Conservation (phyloP, 345 rosid species). For the Citrus mangshanensis region DNA sequence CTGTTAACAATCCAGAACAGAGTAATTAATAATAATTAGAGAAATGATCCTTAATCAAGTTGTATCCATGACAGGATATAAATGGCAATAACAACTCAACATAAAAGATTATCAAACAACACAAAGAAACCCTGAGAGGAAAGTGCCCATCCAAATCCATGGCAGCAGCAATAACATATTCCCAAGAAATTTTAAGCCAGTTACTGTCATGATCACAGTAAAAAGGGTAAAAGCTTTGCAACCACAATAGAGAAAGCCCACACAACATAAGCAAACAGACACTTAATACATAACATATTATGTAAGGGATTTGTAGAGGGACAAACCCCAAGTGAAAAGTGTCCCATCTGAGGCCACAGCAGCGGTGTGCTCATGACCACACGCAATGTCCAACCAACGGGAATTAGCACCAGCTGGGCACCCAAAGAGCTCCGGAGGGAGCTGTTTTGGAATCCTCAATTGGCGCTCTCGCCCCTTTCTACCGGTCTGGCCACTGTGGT, state of each 20-base stretch:
- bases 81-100: background rate
- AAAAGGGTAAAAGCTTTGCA: background rate
- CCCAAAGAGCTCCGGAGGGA: slow-evolving; percentile 87
- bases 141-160: background rate
- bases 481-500: slow-evolving; percentile 91
- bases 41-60: background rate
- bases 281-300: background rate
- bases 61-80: background rate
- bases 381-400: slow-evolving; percentile 86
- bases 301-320: slow-evolving; percentile 9
- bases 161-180: background rate
- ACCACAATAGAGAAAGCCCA: background rate
- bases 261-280: background rate
- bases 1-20: background rate
- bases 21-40: background rate
- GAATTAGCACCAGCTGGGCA: slow-evolving; percentile 78
- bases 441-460: slow-evolving; percentile 87
- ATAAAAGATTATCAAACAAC: background rate
- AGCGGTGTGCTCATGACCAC: slow-evolving; percentile 94
- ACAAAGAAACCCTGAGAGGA: background rate
- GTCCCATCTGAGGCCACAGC: slow-evolving; percentile 97
- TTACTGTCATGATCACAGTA: background rate
- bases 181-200: background rate
- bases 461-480: slow-evolving; percentile 68
- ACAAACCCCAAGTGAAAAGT: slow-evolving; percentile 93